phyloP scores from a whole-genome alignment of 2,329 filamentous ascomycete genomes.

The Zalaria sp. region DNA sequence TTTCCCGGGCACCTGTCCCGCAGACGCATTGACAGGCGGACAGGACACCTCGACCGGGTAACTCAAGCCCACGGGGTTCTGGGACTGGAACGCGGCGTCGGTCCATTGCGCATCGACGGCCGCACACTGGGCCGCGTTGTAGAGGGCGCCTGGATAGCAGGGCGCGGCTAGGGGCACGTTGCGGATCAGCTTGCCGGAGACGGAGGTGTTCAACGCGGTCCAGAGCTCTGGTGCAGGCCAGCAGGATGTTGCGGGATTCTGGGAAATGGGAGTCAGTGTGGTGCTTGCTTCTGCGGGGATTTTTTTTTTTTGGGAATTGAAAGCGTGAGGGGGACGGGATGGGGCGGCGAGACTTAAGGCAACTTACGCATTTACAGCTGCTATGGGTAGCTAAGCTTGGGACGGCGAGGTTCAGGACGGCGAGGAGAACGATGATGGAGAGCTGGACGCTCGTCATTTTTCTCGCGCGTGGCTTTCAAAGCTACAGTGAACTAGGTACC shows the following conservation, averaged over 20 bases:
- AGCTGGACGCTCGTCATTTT: too few relatives aligned
- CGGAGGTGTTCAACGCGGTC: conserved; percentile 36
- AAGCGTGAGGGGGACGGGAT: too few relatives aligned
- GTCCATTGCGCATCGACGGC: conserved; percentile 30
- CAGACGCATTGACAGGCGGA: background rate
- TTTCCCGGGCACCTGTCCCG: background rate
- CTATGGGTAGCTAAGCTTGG: too few relatives aligned
- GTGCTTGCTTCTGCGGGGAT: too few relatives aligned
- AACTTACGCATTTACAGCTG: too few relatives aligned
- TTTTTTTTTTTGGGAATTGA: too few relatives aligned
- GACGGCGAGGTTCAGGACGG: too few relatives aligned
- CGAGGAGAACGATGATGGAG: too few relatives aligned
- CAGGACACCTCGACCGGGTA: background rate
- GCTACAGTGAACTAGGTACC: too few relatives aligned
- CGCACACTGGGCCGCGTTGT: conserved; percentile 30
- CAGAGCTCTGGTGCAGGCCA: conserved; percentile 39
- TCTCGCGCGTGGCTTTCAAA: too few relatives aligned
- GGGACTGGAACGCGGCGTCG: conserved; percentile 30
- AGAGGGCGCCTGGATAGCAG: conserved; percentile 26
- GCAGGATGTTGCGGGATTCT: background rate
- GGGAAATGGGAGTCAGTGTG: too few relatives aligned
- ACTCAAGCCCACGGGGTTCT: background rate
- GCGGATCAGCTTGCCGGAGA: conserved; percentile 36
- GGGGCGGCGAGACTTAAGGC: too few relatives aligned
- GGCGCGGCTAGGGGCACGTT: conserved; percentile 38